Evolutionary conservation across 1,284 basidiomycete genomes (phyloP).

Genomic region (Phylloboletellus chloephorus): DNA sequence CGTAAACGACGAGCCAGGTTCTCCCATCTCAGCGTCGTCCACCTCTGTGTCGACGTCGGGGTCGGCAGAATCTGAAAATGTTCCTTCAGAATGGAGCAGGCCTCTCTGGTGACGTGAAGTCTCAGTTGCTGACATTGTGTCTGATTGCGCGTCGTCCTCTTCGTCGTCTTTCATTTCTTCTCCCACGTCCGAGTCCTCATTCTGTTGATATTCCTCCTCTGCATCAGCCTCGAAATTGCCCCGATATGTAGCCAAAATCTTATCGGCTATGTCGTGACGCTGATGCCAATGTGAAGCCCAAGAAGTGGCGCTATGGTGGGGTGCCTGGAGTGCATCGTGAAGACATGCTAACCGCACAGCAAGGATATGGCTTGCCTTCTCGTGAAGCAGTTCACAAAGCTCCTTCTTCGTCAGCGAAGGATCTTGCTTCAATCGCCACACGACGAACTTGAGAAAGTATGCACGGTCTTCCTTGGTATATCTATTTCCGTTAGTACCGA

Average conservation of each 20-base stretch:
- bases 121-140: constrained; percentile 19
- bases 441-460: constrained; percentile 59
- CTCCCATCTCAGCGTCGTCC: constrained; percentile 51
- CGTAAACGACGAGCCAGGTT: constrained; percentile 42
- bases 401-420: constrained; percentile 46
- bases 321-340: constrained; percentile 39
- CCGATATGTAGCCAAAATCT: constrained; percentile 48
- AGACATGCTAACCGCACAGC: constrained; percentile 4
- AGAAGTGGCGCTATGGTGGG: constrained; percentile 52
- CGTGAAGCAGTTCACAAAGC: constrained; percentile 48
- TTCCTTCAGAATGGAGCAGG: constrained; percentile 12
- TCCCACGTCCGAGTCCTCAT: constrained; percentile 34
- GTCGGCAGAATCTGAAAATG: constrained; percentile 16
- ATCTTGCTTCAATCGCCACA: constrained; percentile 52
- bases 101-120: constrained; percentile 7
- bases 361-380: constrained; percentile 39
- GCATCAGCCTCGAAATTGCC: constrained; percentile 27
- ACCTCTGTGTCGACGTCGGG: constrained; percentile 28
- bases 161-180: constrained; percentile 33
- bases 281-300: constrained; percentile 60
- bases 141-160: constrained; percentile 33
- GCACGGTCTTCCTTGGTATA: constrained; percentile 61
- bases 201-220: constrained; percentile 33
- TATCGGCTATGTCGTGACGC: constrained; percentile 57
- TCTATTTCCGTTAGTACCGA: constrained; percentile 42